Evolutionary conservation across 257 asterid species (phyloP), one percentile per base, ranked within the genome.

Genomic region (Jaltomata sinuosa): DNA sequence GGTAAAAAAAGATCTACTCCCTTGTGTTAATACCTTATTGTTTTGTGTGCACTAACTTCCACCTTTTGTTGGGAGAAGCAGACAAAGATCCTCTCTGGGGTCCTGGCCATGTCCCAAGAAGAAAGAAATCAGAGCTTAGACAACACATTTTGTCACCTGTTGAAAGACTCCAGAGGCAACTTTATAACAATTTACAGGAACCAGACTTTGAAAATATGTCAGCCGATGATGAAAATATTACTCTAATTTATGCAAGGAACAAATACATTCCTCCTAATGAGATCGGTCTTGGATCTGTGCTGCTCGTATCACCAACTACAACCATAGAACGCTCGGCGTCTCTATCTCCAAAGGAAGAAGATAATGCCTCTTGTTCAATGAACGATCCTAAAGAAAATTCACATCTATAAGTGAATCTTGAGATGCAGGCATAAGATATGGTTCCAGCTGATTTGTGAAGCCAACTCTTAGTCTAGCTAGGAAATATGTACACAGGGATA

Each of bases 281-380:
- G 88, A 86, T 91, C 25, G 93, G 97, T 2, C 84, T 87, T 25
- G 97, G 97, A 71, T 91, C 90, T 21, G 65, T 83, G 83, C 65
- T 79, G 69, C 84, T 87, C 32, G 38, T 74, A 1, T 83, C 87
- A 18, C 77, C 79, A 16, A 25, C 84, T 71, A 40, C 77, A 11
- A 22, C 85, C 47, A 25, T 82, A 31, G 61, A 82, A 59, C 57
- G 29, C 14, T 50, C 80, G 9, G 32, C 55, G 19, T 40, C 83
- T n/a, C 68, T 19, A 59, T 22, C 49, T n/a, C 16, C 79, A 49
- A 36, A 34, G 5, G 55, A 5, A 47, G 57, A 79, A 53, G 36
- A 50, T 29, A 10, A 47, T 25, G 21, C 3, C 72, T 80, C 86
- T 77, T n/a, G 21, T 50, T 40, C 77, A 45, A 21, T 40, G 45